A percentile compares a stretch with the other conserved stretches of the same genome.
Evolutionary conservation across 2,329 filamentous ascomycete species (phyloP).

Genomic region (Lasiodiplodia citricola): DNA sequence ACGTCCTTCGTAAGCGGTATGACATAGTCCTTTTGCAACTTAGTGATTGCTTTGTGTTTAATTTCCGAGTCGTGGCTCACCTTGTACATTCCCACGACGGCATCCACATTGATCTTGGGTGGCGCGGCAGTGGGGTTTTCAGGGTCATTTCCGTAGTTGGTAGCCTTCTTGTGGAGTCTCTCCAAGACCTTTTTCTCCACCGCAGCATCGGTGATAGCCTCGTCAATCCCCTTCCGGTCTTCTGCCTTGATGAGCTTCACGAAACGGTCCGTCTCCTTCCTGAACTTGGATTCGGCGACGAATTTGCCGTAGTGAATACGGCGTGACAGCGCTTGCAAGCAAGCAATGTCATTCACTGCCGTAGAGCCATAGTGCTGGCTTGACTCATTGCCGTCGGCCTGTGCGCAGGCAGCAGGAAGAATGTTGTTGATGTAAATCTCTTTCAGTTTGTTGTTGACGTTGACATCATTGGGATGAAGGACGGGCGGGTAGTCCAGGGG

Average conservation of each 20-base stretch:
- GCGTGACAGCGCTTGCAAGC: slow-evolving; percentile 85
- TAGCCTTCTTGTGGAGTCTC: slow-evolving; percentile 82
- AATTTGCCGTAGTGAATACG: slow-evolving; percentile 98
- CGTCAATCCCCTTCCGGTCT: slow-evolving; percentile 81
- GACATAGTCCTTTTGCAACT: slow-evolving; percentile 68
- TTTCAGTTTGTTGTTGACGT: slow-evolving; percentile 88
- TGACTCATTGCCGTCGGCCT: slow-evolving; percentile 75
- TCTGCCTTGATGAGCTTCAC: slow-evolving; percentile 79
- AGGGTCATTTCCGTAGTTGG: slow-evolving; percentile 92
- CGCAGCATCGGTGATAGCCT: slow-evolving; percentile 84
- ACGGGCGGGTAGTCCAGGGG: slow-evolving; percentile 87
- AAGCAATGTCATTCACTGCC: slow-evolving; percentile 87
- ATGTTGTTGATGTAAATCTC: slow-evolving; percentile 81
- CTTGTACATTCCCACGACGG: slow-evolving; percentile 54
- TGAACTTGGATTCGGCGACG: slow-evolving; percentile 95
- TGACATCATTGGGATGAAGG: slow-evolving; percentile 85
- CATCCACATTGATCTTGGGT: slow-evolving; percentile 88
- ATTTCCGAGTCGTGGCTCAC: slow-evolving; percentile 61
- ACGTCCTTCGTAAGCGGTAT: slow-evolving; percentile 98
- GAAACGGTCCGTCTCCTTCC: slow-evolving; percentile 79
- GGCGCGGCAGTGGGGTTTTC: slow-evolving; percentile 63
- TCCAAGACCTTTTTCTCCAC: slow-evolving; percentile 94
- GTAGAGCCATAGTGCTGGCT: slow-evolving; percentile 96
- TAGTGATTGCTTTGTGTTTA: neutral
- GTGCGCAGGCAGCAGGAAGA: slow-evolving; percentile 80